Conservation (phyloP, 805 yeast genomes). For the Nakazawaea siamensis region DNA sequence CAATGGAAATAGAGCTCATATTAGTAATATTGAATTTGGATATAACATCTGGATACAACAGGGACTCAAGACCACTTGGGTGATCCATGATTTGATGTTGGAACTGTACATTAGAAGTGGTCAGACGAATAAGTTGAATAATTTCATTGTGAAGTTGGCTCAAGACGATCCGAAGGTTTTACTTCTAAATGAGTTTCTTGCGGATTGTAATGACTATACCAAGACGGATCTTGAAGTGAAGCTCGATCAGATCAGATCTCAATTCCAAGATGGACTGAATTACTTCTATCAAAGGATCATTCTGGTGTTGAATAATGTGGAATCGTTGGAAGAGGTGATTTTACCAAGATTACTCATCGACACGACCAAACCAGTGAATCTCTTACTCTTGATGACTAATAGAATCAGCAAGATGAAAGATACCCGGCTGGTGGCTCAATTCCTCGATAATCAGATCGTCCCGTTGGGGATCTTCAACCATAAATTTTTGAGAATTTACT, state of each 20-base stretch:
- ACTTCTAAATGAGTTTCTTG: conserved; percentile 4
- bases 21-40: conserved; percentile 5
- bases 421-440: background rate
- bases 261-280: background rate
- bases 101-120: background rate
- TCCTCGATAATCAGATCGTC: background rate
- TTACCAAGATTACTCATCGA: background rate
- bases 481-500: conserved; percentile 1
- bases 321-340: background rate
- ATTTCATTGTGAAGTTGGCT: background rate
- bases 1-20: background rate
- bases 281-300: conserved; percentile 2
- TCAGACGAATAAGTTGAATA: conserved; percentile 5
- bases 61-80: background rate
- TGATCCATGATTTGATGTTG: conserved; percentile 4
- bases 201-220: background rate
- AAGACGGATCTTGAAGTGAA: background rate
- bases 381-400: background rate
- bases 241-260: background rate
- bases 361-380: background rate
- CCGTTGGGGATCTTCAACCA: conserved; percentile 1
- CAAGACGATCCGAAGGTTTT: conserved; percentile 3
- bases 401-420: background rate
- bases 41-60: conserved; percentile 8
- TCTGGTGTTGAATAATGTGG: background rate